Conservation (phyloP, 2,329 filamentous ascomycete species). For the Paramyrothecium roridum region DNA sequence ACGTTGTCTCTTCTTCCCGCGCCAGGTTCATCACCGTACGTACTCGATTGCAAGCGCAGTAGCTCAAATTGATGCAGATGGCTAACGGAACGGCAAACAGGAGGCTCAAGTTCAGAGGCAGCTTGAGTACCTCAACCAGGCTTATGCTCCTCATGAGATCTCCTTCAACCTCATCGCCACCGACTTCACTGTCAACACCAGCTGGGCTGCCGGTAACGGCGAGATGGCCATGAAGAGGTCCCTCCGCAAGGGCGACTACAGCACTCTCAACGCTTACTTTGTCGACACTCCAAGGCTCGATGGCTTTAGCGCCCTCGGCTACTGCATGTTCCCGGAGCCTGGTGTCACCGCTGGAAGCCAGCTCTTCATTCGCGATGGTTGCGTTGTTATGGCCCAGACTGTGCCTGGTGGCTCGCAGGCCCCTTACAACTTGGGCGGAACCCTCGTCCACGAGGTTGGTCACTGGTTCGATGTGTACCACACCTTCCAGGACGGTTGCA, state of each 20-base stretch:
- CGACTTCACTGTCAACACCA: slow-evolving; percentile 42
- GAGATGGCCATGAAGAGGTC: slow-evolving; percentile 40
- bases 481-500: slow-evolving; percentile 34
- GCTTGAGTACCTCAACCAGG: slow-evolving; percentile 41
- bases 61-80: not conserved
- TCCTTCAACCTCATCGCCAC: slow-evolving; percentile 39
- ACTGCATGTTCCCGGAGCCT: slow-evolving; percentile 40
- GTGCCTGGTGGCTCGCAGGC: slow-evolving; percentile 31
- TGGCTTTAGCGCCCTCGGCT: slow-evolving; percentile 25
- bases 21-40: slow-evolving; percentile 32
- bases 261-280: slow-evolving; percentile 33
- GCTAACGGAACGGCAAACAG: slow-evolving; percentile 17
- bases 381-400: slow-evolving; percentile 31
- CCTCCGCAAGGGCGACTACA: slow-evolving; percentile 43
- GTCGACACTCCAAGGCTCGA: slow-evolving; percentile 11
- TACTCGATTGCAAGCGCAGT: not conserved
- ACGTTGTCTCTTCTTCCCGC: slow-evolving; percentile 24
- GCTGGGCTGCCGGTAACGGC: slow-evolving; percentile 39
- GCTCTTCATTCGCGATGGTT: slow-evolving; percentile 31
- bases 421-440: slow-evolving; percentile 27
- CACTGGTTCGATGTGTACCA: slow-evolving; percentile 41
- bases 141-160: slow-evolving; percentile 40
- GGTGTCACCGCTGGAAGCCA: slow-evolving; percentile 7
- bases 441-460: slow-evolving; percentile 31
- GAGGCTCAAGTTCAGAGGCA: slow-evolving; percentile 33